phyloP scores from a whole-genome alignment of 1,284 basidiomycete species.

The Moesziomyces antarcticus region DNA sequence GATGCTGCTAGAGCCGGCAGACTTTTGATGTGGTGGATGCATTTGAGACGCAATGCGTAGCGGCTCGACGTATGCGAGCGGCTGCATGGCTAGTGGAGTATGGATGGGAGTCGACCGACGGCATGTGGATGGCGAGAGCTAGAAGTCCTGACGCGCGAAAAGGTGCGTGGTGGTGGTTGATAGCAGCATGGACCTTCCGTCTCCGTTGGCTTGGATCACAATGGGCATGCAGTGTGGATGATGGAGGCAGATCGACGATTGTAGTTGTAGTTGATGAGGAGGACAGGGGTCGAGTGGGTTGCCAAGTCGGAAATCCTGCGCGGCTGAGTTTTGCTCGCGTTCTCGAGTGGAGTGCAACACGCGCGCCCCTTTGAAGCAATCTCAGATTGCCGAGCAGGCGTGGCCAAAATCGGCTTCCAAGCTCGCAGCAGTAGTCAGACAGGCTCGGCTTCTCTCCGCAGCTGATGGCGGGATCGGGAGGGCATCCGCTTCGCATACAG shows the following conservation, averaged over 20 bases:
- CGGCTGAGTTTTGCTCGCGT: constrained; percentile 16
- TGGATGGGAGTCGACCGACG: neutral
- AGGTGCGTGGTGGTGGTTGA: too few relatives aligned
- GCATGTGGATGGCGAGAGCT: neutral
- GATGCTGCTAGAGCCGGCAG: neutral
- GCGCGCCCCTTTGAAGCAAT: neutral
- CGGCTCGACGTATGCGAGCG: constrained; percentile 20
- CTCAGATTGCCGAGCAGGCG: constrained; percentile 9
- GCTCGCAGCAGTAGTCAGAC: neutral
- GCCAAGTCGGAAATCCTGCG: neutral
- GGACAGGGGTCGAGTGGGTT: too few relatives aligned
- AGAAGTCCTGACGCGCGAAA: too few relatives aligned
- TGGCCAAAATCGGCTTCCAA: neutral
- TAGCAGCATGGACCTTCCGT: too few relatives aligned
- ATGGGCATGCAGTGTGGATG: neutral
- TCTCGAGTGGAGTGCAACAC: constrained; percentile 1
- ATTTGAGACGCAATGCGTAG: constrained; percentile 12
- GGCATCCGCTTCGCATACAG: too few relatives aligned
- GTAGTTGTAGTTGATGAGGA: neutral
- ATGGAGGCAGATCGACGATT: neutral
- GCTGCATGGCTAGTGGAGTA: constrained; percentile 21
- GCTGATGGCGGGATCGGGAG: neutral
- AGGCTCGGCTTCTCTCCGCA: neutral
- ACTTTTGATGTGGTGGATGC: neutral
- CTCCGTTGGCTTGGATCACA: too few relatives aligned